phyloP scores from a whole-genome alignment of 2,329 filamentous ascomycete genomes.

The Fusarium incarnatum region DNA sequence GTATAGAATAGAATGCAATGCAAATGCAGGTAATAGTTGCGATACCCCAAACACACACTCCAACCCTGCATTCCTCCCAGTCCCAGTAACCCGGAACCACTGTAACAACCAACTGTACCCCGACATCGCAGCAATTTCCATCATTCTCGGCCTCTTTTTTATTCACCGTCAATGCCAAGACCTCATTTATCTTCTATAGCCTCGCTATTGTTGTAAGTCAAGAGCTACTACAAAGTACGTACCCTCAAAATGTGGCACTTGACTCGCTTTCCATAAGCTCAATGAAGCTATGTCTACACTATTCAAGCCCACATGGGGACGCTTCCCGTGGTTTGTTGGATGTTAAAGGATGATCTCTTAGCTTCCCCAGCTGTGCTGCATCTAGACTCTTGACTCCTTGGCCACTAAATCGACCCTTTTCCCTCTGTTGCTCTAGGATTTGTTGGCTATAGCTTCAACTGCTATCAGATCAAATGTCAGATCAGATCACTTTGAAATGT shows the following conservation, averaged over 20 bases:
- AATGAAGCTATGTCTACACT: not conserved
- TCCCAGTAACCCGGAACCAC: slow-evolving; percentile 29
- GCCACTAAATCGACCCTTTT: not conserved
- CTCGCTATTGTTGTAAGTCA: not conserved
- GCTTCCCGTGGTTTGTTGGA: slow-evolving; percentile 1
- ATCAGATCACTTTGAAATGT: not conserved
- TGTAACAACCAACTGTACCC: not conserved
- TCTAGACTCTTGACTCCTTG: slow-evolving; percentile 17
- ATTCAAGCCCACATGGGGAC: slow-evolving; percentile 27
- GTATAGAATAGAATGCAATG: not conserved
- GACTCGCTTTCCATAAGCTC: slow-evolving; percentile 5
- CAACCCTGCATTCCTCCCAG: slow-evolving; percentile 19
- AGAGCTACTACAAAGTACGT: not conserved
- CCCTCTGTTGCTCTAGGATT: not conserved
- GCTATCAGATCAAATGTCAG: slow-evolving; percentile 3
- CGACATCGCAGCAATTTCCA: slow-evolving; percentile 6
- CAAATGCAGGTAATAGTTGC: not conserved
- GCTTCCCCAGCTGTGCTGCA: slow-evolving; percentile 14
- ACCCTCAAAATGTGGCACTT: slow-evolving; percentile 21
- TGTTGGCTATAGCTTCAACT: not conserved
- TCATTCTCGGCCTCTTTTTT: not conserved
- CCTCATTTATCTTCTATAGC: not conserved
- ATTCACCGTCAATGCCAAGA: slow-evolving; percentile 10
- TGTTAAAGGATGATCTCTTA: slow-evolving; percentile 13
- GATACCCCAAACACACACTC: not conserved